Evolutionary conservation across 306 rosid genomes (phyloP).

Genomic region (Glycyrrhiza uralensis): DNA sequence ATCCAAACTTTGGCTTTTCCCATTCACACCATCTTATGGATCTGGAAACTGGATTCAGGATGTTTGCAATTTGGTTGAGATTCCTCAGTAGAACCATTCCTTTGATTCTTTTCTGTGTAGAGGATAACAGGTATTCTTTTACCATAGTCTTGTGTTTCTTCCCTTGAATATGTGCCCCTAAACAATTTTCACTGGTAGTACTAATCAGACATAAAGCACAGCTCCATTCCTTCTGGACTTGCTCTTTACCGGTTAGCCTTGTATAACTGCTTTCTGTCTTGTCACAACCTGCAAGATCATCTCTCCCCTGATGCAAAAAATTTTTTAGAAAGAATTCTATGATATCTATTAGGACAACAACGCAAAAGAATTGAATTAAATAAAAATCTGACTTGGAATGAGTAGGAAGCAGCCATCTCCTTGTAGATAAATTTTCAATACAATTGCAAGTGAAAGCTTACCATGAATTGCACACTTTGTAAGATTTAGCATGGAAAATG

Average conservation of each 20-base stretch:
- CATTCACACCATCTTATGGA: conserved; percentile 46
- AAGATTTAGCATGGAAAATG: not conserved
- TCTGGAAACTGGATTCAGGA: conserved; percentile 37
- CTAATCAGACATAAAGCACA: conserved; percentile 59
- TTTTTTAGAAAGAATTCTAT: not conserved
- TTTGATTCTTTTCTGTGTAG: conserved; percentile 25
- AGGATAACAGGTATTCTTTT: conserved; percentile 25
- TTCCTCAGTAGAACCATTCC: conserved; percentile 44
- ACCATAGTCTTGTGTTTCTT: conserved; percentile 44
- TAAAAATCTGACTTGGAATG: not conserved
- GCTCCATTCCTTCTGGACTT: conserved; percentile 61
- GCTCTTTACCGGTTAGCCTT: conserved; percentile 19
- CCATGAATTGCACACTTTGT: not conserved
- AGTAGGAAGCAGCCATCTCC: not conserved
- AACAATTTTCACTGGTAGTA: conserved; percentile 43
- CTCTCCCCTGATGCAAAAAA: conserved; percentile 39
- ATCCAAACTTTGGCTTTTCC: conserved; percentile 50
- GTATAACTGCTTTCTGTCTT: not conserved
- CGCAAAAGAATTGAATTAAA: not conserved
- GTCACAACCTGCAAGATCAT: conserved; percentile 10
- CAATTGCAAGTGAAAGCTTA: not conserved
- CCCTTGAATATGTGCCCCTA: conserved; percentile 43
- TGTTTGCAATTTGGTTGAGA: conserved; percentile 44
- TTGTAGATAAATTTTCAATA: not conserved
- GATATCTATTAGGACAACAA: not conserved